A percentile compares a stretch with the other conserved stretches of the same genome.
These are phyloP conservation scores for Podosphaera fusca DNA, from an alignment of 2,329 filamentous ascomycete species.

Conservation along the genomic window DNA sequence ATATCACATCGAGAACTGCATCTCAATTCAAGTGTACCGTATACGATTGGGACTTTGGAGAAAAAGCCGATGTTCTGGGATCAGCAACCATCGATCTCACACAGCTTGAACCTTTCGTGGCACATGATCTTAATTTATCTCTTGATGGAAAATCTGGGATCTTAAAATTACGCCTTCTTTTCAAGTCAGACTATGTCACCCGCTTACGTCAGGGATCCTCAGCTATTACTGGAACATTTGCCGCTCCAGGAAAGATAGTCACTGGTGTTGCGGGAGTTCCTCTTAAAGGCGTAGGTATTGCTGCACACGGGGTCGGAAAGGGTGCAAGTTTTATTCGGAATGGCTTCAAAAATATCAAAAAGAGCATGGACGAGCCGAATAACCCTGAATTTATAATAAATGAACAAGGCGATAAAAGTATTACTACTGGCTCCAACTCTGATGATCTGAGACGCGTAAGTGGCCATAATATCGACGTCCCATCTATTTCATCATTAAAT, in stretches of 20 bases:
- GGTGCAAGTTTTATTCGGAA: slow-evolving; percentile 79
- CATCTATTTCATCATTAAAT: slow-evolving; percentile 10
- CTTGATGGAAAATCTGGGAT: slow-evolving; percentile 79
- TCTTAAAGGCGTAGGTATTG: slow-evolving; percentile 73
- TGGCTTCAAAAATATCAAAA: slow-evolving; percentile 54
- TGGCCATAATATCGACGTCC: slow-evolving; percentile 5
- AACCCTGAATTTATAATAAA: slow-evolving; percentile 17
- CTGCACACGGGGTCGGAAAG: slow-evolving; percentile 46
- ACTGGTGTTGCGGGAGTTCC: slow-evolving; percentile 61
- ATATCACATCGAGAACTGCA: slow-evolving; percentile 60
- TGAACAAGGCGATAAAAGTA: slow-evolving; percentile 20
- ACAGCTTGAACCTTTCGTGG: slow-evolving; percentile 62
- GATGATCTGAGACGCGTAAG: slow-evolving; percentile 2
- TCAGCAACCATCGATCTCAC: slow-evolving; percentile 52
- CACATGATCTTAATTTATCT: slow-evolving; percentile 47
- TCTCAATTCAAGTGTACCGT: slow-evolving; percentile 67
- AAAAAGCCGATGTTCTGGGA: slow-evolving; percentile 82
- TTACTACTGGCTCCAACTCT: slow-evolving; percentile 3
- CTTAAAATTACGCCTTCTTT: slow-evolving; percentile 63
- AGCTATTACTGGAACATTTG: slow-evolving; percentile 81
- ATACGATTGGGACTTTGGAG: slow-evolving; percentile 91
- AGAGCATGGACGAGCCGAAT: slow-evolving; percentile 24
- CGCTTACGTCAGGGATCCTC: slow-evolving; percentile 73
- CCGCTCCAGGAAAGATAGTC: slow-evolving; percentile 67
- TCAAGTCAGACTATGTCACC: slow-evolving; percentile 80